Base-by-base conservation (phyloP, 805 yeast species). In the Teunomyces stri region DNA sequence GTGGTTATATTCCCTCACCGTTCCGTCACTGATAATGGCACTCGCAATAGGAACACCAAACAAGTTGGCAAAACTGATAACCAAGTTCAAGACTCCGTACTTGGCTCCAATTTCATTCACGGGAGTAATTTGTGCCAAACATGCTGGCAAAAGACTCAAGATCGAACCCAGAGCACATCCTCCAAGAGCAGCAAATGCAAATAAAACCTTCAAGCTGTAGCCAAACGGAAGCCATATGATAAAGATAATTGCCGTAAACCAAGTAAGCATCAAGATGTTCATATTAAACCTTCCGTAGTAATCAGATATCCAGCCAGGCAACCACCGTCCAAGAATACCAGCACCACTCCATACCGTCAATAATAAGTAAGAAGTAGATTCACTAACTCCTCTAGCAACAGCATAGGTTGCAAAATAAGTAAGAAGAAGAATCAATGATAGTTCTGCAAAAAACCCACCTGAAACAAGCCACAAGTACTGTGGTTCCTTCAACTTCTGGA, bases 211-310 rank as follows among this genome's bases (percentile, higher is more conserved):
- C 12, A 53, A 31, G 28, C 27, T 44, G 20, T 50, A 49, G 3
- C 73, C 75, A 48, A 66, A 66, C 10, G 71, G 71, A 16, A 66
- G 57, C 69, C 72, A 65, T 13, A 68, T 57, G 6, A 55, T 58
- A 44, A 69, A 56, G 5, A 66, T 58, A 33, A 61, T 53, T 6
- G 67, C 12, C 22, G 55, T 51, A 39, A 57, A 61, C 6, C 62
- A 56, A 2, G 54, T 10, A 11, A 68, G 50, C 74, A 70, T 68
- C 15, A 54, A 27, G 18, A 70, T 55, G 53, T 65, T 66, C 20
- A 69, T 59, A 49, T 67, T 67, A 53, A 59, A 65, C 13, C 58
- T 52, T 5, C 72, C 72, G 45, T 48, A 54, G 20, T 48, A 29
- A 47, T 67, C 72, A 4, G 69, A 60, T 6, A 55, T 20, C 41